Conservation (phyloP, 108 stramenopile species). For the Nannochloropsis granulata region DNA sequence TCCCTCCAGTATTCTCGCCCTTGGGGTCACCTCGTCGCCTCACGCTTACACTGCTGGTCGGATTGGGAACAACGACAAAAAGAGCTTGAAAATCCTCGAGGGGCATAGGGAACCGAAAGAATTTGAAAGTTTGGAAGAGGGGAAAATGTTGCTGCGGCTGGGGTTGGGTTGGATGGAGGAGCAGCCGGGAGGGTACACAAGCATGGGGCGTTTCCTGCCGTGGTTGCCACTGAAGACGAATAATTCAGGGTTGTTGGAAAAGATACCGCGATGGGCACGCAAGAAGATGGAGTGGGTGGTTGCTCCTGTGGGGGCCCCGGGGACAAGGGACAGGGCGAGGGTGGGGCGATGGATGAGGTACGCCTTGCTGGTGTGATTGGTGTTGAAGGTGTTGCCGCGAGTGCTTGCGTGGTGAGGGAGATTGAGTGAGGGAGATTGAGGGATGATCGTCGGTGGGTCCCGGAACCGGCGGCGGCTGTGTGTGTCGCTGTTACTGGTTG, state of each 20-base stretch:
- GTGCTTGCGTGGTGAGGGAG: neutral
- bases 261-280: neutral
- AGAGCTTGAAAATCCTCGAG: neutral
- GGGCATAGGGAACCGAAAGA: neutral
- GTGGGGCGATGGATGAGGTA: neutral
- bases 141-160: neutral
- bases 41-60: neutral
- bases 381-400: neutral
- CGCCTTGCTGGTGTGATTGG: neutral
- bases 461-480: too few relatives aligned
- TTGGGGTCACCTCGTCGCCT: neutral
- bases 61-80: neutral
- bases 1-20: neutral
- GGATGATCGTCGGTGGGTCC: too few relatives aligned
- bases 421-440: too few relatives aligned
- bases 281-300: neutral
- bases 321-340: neutral
- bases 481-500: too few relatives aligned
- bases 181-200: neutral
- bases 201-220: neutral
- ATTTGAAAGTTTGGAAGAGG: neutral
- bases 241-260: neutral
- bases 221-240: neutral
- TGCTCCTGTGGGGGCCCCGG: neutral
- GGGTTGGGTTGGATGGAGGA: neutral